Conservation (phyloP, 1,139 yeast genomes). For the Wickerhamomyces sp. region DNA sequence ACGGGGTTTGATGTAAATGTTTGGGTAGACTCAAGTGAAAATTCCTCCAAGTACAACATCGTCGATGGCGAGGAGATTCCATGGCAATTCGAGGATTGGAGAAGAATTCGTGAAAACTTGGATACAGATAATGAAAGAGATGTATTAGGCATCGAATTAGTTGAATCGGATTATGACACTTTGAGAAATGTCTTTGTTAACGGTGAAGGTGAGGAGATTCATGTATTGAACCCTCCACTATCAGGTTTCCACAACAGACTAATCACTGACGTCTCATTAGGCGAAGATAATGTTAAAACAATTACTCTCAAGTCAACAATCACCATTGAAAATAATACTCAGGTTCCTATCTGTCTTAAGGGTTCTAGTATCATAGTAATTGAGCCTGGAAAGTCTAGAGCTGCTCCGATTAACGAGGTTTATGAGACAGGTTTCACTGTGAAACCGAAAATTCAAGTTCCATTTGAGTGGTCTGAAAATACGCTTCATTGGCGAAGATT, state of each 20-base stretch:
- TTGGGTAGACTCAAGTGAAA: slow-evolving; percentile 55
- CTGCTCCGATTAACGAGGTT: slow-evolving; percentile 73
- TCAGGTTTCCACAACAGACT: slow-evolving; percentile 68
- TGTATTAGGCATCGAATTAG: slow-evolving; percentile 54
- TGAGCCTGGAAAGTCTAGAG: slow-evolving; percentile 48
- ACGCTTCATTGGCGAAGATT: slow-evolving; percentile 64
- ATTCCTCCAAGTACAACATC: slow-evolving; percentile 34
- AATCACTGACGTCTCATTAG: slow-evolving; percentile 63
- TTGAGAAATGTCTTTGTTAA: slow-evolving; percentile 60
- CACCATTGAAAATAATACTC: slow-evolving; percentile 65
- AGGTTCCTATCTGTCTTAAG: slow-evolving; percentile 50
- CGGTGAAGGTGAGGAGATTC: slow-evolving; percentile 80
- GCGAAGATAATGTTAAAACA: slow-evolving; percentile 73
- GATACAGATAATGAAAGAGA: slow-evolving; percentile 61
- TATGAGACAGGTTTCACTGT: slow-evolving; percentile 55
- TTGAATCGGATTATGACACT: slow-evolving; percentile 51
- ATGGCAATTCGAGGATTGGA: slow-evolving; percentile 97
- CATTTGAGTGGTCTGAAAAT: slow-evolving; percentile 65
- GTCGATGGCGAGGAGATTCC: slow-evolving; percentile 51
- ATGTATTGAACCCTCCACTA: slow-evolving; percentile 60
- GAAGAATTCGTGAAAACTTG: slow-evolving; percentile 73
- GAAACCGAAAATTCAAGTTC: slow-evolving; percentile 53
- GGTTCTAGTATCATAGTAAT: slow-evolving; percentile 33
- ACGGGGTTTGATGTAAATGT: slow-evolving; percentile 78
- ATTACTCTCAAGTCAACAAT: slow-evolving; percentile 75